Conservation (phyloP, 805 yeast species). For the Alloascoidea hylecoeti region DNA sequence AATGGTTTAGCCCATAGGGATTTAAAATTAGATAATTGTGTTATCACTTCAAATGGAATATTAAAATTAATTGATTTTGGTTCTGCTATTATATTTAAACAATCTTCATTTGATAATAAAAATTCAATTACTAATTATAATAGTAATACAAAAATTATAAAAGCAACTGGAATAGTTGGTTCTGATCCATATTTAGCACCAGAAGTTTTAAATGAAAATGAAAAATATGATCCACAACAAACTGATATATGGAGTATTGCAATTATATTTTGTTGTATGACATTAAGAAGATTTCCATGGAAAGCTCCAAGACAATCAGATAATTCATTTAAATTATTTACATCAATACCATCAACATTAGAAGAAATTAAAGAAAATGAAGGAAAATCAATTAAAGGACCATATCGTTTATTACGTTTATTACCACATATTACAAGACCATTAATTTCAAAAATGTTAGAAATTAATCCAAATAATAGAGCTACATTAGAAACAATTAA, state of each 20-base stretch:
- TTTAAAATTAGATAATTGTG: conserved; percentile 86
- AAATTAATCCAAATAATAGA: conserved; percentile 41
- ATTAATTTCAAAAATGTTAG: conserved; percentile 53
- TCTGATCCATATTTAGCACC: conserved; percentile 95
- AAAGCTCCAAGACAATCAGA: conserved; percentile 74
- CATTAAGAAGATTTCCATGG: conserved; percentile 87
- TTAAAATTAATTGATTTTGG: conserved; percentile 90
- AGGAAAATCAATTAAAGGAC: conserved; percentile 33
- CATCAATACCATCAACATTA: conserved; percentile 12
- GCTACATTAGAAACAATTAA: conserved; percentile 41
- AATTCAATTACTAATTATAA: too few relatives aligned
- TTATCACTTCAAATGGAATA: conserved; percentile 59
- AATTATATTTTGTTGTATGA: conserved; percentile 84
- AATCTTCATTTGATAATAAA: too few relatives aligned
- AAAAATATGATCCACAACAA: conserved; percentile 68
- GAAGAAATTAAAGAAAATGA: conserved; percentile 7
- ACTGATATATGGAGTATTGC: conserved; percentile 93
- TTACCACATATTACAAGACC: conserved; percentile 55
- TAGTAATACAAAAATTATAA: conserved; percentile 37
- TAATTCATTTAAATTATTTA: conserved; percentile 58
- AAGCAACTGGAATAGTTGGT: conserved; percentile 82
- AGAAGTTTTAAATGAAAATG: conserved; percentile 46
- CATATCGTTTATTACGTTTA: conserved; percentile 54
- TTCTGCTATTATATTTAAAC: conserved; percentile 71
- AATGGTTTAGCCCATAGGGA: conserved; percentile 87